Base-by-base conservation (phyloP, 1,139 yeast species). In the Williopsis jadinii region DNA sequence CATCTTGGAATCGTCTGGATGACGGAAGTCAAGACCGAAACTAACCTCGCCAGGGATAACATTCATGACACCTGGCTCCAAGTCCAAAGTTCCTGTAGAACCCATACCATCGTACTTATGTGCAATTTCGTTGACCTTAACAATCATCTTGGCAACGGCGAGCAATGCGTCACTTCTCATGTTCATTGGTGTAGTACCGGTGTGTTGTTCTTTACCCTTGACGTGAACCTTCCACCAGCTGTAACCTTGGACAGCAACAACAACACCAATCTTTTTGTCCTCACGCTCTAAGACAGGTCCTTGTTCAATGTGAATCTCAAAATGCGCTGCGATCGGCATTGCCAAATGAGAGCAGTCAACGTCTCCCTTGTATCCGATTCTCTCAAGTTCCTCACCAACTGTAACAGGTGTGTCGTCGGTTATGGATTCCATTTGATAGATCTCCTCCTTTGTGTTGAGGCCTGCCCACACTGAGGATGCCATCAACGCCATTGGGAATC, bases 261-360 rank as follows among this genome's bases (percentile, higher is more conserved):
- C 87, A 34, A 81, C 66, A 19, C 88, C 90, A 44, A 82, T 75
- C 46, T 70, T 70, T 52, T 75, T 71, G 2, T 69, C 53, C 32
- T 68, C 71, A 24, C 68, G 68, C 56, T 82, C 87, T 41, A 82
- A 66, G 35, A 79, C 67, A 5, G 88, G 87, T 6, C 88, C 90
- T 59, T 82, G 90, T 55, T 82, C 88, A 45, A 82, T 82, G 54
- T 82, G 90, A 43, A 81, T 65, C 57, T 82, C 90, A 56, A 82
- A 80, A 60, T 82, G 87, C 5, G 82, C 80, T 12, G 78, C 75
- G 26, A 82, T 62, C 9, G 84, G 84, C 48, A 76, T 77, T 15
- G 59, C 63, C 45, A 63, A 54, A 55, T 75, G 69, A 14, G 70
- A 63, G 12, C 79, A 77, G 9, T 68, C 67, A 8, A 63, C 58